phyloP scores from a whole-genome alignment of 2,329 filamentous ascomycete genomes.

The Fusarium guadeloupense region DNA sequence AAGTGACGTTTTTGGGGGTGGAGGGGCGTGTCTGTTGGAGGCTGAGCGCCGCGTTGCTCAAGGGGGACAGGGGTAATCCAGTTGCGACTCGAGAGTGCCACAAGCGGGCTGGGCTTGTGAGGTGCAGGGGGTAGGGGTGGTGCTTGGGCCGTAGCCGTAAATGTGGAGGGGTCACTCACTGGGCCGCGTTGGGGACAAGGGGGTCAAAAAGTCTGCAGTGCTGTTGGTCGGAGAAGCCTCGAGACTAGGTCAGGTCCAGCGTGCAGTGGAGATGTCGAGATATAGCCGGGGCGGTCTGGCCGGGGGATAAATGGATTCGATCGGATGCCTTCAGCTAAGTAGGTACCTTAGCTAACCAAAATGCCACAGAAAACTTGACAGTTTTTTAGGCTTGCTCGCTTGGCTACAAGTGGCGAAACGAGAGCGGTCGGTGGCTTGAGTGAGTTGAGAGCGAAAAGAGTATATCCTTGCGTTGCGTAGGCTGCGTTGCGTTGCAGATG shows the following conservation, averaged over 20 bases:
- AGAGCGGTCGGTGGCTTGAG: constrained; percentile 25
- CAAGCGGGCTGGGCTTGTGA: constrained; percentile 27
- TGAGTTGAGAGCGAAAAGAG: background rate
- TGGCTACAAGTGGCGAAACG: constrained; percentile 19
- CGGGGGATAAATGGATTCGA: constrained; percentile 14
- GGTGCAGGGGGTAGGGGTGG: constrained; percentile 6
- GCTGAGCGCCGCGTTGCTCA: constrained; percentile 47
- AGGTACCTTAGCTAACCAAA: constrained; percentile 15
- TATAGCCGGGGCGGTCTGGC: constrained; percentile 23
- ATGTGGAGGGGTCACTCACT: constrained; percentile 9
- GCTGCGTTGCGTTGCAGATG: constrained; percentile 34
- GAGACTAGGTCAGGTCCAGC: constrained; percentile 28
- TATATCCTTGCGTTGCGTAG: background rate
- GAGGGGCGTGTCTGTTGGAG: constrained; percentile 47
- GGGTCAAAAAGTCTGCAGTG: constrained; percentile 1
- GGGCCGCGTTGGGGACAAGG: constrained; percentile 14
- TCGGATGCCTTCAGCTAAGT: constrained; percentile 15
- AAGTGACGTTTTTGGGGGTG: constrained; percentile 52
- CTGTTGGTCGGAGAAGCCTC: constrained; percentile 30
- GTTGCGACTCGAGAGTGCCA: constrained; percentile 23
- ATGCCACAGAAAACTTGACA: constrained; percentile 18
- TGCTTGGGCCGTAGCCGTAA: too few relatives aligned
- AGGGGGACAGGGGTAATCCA: constrained; percentile 17
- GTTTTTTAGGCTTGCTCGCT: background rate
- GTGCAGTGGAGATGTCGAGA: background rate